Conservation (phyloP, 129 eudicot genomes). For the Flaveria sonorensis region DNA sequence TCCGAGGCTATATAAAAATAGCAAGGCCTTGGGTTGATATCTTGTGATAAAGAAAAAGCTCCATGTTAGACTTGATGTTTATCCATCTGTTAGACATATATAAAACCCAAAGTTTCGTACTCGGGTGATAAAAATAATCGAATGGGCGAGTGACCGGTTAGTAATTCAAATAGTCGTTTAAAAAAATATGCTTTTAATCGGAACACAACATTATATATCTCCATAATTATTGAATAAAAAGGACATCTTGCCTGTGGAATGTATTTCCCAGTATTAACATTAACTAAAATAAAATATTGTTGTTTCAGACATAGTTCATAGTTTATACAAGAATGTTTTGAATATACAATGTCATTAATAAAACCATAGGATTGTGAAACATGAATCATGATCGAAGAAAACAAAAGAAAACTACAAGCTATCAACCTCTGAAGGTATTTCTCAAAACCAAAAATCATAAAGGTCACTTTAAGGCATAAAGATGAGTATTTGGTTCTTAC, state of each 20-base stretch:
- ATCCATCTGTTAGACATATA: no score
- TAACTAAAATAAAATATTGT: neutral
- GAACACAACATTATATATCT: constrained; percentile 1
- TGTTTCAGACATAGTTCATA: neutral
- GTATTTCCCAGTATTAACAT: neutral
- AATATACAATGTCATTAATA: constrained; percentile 16
- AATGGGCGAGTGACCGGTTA: no score
- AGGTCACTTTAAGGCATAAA: constrained; percentile 20
- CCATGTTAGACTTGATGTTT: no score
- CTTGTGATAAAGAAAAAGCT: no score
- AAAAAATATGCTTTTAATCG: constrained; percentile 18
- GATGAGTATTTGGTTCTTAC: constrained; percentile 30
- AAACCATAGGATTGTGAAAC: neutral
- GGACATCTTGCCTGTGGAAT: neutral
- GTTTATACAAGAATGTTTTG: neutral
- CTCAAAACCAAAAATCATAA: neutral
- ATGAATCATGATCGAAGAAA: constrained; percentile 19
- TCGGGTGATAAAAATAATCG: no score
- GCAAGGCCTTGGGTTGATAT: accelerated
- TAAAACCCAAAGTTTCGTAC: no score
- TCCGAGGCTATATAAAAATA: no score
- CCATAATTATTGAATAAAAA: neutral
- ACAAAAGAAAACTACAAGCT: constrained; percentile 30
- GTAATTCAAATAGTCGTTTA: no score
- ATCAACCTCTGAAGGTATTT: constrained; percentile 32